A percentile compares a stretch with the other conserved stretches of the same genome.
Evolutionary conservation across 1,139 yeast genomes (phyloP).

Genomic region (Lodderomyces beijingensis): DNA sequence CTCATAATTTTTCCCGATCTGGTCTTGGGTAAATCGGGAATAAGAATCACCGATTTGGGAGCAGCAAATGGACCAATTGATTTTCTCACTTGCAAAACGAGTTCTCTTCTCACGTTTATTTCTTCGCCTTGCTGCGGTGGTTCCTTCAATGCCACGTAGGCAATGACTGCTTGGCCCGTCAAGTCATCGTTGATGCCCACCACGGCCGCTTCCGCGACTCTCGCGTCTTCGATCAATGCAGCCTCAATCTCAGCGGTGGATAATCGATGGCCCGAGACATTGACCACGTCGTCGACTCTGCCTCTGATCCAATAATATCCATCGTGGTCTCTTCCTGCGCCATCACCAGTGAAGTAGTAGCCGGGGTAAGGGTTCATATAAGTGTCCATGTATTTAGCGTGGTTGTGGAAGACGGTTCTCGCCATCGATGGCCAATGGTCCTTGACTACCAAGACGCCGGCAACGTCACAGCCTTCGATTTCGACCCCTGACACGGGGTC

Average conservation of each 20-base stretch:
- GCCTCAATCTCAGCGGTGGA: conserved; percentile 98
- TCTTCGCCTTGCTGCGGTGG: conserved; percentile 32
- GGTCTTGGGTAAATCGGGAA: conserved; percentile 92
- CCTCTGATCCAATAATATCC: conserved; percentile 99
- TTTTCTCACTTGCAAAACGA: conserved; percentile 83
- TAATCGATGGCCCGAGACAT: conserved; percentile 95
- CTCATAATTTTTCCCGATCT: conserved; percentile 99
- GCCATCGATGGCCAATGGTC: conserved; percentile 98
- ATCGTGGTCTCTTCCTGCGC: conserved; percentile 96
- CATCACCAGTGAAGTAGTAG: conserved; percentile 96
- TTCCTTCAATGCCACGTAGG: conserved; percentile 81
- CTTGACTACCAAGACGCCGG: conserved; percentile 90
- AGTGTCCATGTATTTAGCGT: conserved; percentile 85
- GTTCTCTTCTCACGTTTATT: conserved; percentile 69
- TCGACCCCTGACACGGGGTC: conserved; percentile 91
- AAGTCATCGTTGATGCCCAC: conserved; percentile 92
- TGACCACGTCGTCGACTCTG: conserved; percentile 97
- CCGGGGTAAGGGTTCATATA: conserved; percentile 96
- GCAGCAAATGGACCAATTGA: conserved; percentile 98
- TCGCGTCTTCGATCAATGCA: conserved; percentile 72
- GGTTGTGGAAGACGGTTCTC: conserved; percentile 91
- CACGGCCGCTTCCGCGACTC: conserved; percentile 90
- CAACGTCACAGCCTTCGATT: conserved; percentile 83
- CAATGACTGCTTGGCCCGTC: conserved; percentile 96
- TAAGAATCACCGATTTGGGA: conserved; percentile 85